A percentile compares a stretch with the other conserved stretches of the same genome.
phyloP scores from a whole-genome alignment of 345 rosid genomes.

The Sisymbrium altissimum region DNA sequence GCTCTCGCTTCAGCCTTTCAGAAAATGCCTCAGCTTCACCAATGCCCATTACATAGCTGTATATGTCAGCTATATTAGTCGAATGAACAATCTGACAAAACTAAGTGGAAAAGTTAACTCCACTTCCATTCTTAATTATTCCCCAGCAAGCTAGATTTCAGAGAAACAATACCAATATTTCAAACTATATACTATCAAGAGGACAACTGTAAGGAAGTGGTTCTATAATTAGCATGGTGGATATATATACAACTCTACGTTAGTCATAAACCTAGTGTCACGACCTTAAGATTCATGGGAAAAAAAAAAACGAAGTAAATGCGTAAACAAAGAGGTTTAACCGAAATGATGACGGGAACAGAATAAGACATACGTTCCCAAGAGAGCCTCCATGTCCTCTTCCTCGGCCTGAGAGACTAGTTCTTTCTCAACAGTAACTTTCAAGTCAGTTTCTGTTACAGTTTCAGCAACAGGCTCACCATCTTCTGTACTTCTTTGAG shows the following conservation, averaged over 20 bases:
- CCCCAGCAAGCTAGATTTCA: neutral
- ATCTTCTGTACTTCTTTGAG: conserved; percentile 55
- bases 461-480: conserved; percentile 68
- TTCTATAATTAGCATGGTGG: neutral
- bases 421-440: conserved; percentile 91
- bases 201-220: neutral
- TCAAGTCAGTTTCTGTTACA: conserved; percentile 63
- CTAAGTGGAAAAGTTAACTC: neutral
- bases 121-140: neutral
- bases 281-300: neutral
- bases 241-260: neutral
- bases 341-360: neutral
- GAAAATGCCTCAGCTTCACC: conserved; percentile 99
- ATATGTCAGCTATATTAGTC: conserved; percentile 11
- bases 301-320: neutral
- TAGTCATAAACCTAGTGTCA: conserved; percentile 8
- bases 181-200: neutral
- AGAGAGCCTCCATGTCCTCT: conserved; percentile 98
- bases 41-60: conserved; percentile 96
- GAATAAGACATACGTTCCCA: conserved; percentile 73
- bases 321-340: neutral
- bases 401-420: conserved; percentile 98
- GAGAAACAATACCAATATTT: neutral
- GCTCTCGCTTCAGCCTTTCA: conserved; percentile 95
- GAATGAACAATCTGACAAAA: neutral